phyloP scores from a whole-genome alignment of 257 asterid species.

The Haberlea rhodopensis region DNA sequence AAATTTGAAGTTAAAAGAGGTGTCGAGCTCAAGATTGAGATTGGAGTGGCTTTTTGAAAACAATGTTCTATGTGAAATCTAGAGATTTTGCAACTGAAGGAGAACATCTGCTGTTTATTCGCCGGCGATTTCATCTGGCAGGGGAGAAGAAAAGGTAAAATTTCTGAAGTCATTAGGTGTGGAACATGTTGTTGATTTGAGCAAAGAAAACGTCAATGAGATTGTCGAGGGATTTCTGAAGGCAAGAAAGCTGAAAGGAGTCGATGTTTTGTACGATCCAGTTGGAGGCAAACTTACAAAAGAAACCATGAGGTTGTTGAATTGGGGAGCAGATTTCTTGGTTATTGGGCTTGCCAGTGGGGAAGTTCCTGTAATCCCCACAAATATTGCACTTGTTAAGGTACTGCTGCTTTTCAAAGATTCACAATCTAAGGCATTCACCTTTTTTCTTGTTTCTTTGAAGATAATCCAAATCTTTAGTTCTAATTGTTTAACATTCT shows the following conservation, averaged over 20 bases:
- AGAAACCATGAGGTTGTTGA: slow-evolving; percentile 70
- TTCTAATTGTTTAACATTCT: not conserved
- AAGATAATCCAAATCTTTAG: not conserved
- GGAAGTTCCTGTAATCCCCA: slow-evolving; percentile 81
- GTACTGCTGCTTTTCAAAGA: slow-evolving; percentile 33
- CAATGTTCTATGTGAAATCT: too few species aligned
- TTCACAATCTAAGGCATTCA: not conserved
- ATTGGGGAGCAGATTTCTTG: slow-evolving; percentile 93
- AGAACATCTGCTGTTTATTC: slow-evolving; percentile 4
- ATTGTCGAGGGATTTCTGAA: slow-evolving; percentile 75
- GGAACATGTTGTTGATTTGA: slow-evolving; percentile 81
- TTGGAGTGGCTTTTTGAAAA: not conserved
- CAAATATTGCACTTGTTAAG: slow-evolving; percentile 92
- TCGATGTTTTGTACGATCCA: slow-evolving; percentile 94
- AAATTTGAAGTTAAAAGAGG: not conserved
- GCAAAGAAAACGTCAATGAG: slow-evolving; percentile 62
- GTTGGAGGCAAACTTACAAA: slow-evolving; percentile 93
- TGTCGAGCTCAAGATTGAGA: not conserved
- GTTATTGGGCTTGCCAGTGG: slow-evolving; percentile 97
- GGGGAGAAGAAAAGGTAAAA: slow-evolving; percentile 82
- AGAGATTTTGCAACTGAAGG: not conserved
- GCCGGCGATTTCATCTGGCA: slow-evolving; percentile 28
- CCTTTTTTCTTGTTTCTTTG: slow-evolving; percentile 9
- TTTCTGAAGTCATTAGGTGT: slow-evolving; percentile 72
- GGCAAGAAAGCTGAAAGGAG: slow-evolving; percentile 74